These are phyloP conservation scores for Penicillium sp. DNA, from an alignment of 2,329 filamentous ascomycete genomes.

Conservation along the genomic window DNA sequence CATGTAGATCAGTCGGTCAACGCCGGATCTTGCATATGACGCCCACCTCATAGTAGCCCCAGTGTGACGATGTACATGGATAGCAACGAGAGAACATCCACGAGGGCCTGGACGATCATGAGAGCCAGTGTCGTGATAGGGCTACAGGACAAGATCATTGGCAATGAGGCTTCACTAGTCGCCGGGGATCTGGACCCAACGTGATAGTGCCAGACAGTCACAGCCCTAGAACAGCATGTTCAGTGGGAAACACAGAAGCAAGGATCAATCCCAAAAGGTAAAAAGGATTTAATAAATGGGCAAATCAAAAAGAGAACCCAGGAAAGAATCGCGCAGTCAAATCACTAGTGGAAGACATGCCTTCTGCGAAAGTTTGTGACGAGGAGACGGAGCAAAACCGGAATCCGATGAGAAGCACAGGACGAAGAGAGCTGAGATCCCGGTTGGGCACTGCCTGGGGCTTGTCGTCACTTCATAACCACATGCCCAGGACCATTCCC, in stretches of 20 bases:
- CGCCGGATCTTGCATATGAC: conserved; percentile 3
- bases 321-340: too few relatives aligned
- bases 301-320: too few relatives aligned
- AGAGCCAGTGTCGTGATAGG: conserved; percentile 5
- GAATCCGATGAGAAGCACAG: too few relatives aligned
- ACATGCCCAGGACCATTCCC: neutral
- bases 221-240: neutral
- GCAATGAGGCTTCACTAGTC: conserved; percentile 8
- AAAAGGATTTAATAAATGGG: too few relatives aligned
- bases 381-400: too few relatives aligned
- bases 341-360: too few relatives aligned
- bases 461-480: conserved; percentile 1
- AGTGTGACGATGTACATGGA: conserved; percentile 8
- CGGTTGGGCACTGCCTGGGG: neutral
- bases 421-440: neutral
- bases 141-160: conserved; percentile 15
- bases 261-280: neutral
- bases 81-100: neutral
- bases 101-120: conserved; percentile 1
- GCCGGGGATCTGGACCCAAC: conserved; percentile 3
- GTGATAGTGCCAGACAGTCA: conserved; percentile 17
- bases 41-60: neutral
- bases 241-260: neutral
- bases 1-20: neutral
- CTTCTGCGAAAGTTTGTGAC: too few relatives aligned